These are phyloP conservation scores for Trichoderma sp. DNA, from an alignment of 2,329 filamentous ascomycete species.

Conservation along the genomic window DNA sequence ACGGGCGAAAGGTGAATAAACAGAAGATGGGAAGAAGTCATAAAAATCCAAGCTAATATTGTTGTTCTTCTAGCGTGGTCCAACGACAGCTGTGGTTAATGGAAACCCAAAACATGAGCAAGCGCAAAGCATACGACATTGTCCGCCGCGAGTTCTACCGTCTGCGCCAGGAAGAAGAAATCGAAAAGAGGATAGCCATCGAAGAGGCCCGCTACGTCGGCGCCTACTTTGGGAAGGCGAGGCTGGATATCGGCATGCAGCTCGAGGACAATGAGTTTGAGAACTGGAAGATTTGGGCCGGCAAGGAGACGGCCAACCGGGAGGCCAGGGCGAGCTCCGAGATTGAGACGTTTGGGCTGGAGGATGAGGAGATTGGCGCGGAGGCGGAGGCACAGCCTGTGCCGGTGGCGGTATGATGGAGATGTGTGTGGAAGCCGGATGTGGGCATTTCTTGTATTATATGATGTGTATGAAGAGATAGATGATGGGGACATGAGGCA, in stretches of 20 bases:
- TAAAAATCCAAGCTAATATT: background rate
- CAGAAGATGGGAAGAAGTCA: background rate
- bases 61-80: conserved; percentile 67
- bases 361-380: conserved; percentile 35
- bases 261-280: conserved; percentile 81
- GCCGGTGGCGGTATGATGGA: background rate
- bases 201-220: conserved; percentile 87
- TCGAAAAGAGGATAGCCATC: conserved; percentile 76
- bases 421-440: background rate
- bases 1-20: conserved; percentile 76
- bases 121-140: conserved; percentile 76
- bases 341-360: conserved; percentile 47
- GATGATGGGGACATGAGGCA: background rate
- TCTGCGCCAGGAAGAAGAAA: conserved; percentile 77
- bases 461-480: conserved; percentile 26
- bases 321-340: conserved; percentile 45
- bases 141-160: conserved; percentile 90
- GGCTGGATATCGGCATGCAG: conserved; percentile 74
- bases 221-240: conserved; percentile 81
- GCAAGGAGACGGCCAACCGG: conserved; percentile 46
- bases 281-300: conserved; percentile 81
- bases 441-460: conserved; percentile 15
- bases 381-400: conserved; percentile 29
- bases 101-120: conserved; percentile 61
- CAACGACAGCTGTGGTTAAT: conserved; percentile 90